Base-by-base conservation (phyloP, 768 basidiomycete genomes). In the Boletus fagicola region DNA sequence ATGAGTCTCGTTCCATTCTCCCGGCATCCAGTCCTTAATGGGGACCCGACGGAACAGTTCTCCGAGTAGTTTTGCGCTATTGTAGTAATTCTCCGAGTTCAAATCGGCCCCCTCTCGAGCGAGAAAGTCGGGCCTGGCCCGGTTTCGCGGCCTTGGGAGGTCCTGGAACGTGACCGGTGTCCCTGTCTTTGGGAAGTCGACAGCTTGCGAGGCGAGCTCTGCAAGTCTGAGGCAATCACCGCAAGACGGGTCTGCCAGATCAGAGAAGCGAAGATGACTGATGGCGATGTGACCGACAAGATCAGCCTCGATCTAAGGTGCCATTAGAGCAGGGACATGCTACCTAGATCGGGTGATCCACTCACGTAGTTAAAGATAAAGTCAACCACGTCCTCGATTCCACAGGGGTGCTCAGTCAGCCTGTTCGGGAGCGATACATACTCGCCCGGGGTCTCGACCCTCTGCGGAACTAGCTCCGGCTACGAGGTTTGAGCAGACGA, bases 291-390 rank as follows among this genome's bases (percentile, higher is more conserved):
- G 66, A 10, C 76, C 77, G 16, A 78, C 61, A 10, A 77, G 67
- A 58, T 80, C 78, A 11, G 75, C 65, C 42, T 77, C 62, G 45
- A 76, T 67, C 68, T 75, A 65, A 3, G 3, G 22, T 36, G 9
- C 20, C 16, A 49, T 68, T 24, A 49, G 55, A 10, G 3, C 20
- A 20, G 1, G 35, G 44, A 6, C 24, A 49, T 42, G 13, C 35
- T 22, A 22, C 48, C 39, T 42, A 5, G 2, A n/a, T 38, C 22
- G 4, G 2, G 33, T 51, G n/a, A 6, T 44, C 20, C n/a, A 68
- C 76, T 52, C 48, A 79, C 78, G 42, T 70, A 83, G 54, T 83
- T 66, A 40, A 80, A 75, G 20, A 82, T 76, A 57, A 83, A 82
- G 30, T 78, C 69, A 0, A 76, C 75, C 7, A 82, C 72, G 38